Evolutionary conservation across 768 basidiomycete genomes (phyloP), one percentile per base, ranked within the genome.

Genomic region (Gloeopeniophorella convolvens): DNA sequence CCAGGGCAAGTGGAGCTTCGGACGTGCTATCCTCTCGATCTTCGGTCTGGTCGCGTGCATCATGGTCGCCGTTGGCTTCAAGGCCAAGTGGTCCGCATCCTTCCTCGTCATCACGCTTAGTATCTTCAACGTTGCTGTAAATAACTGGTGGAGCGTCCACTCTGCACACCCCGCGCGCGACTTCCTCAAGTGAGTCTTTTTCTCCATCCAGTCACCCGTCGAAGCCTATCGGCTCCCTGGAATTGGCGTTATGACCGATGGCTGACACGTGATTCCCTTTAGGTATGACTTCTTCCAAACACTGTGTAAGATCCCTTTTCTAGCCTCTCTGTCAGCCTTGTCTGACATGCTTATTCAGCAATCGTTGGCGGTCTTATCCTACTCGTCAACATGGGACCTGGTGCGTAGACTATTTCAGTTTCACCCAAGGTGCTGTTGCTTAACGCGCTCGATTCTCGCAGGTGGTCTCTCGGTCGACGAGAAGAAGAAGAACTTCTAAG

Each of bases 231-330:
- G 30, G n/a, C 34, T 32, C 51, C 11, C 40, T 24, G n/a, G 16
- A 6, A 35, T 34, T 26, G 16, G 43, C 50, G 12, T 33, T 39
- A 28, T 52, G 20, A 32, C 37, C 31, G 21, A 23, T 33, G 36
- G 36, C 40, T 49, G 44, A 42, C 50, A 62, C 70, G 42, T 72
- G 43, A 21, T 42, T 50, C 48, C 46, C 20, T 40, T 15, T 55
- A 90, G 89, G 77, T 96, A 97, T 63, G 96, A 99, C 70, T 99
- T 99, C 74, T 97, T 96, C 87, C 93, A 97, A 70, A 98, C 93
- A 27, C 76, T 96, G 28, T 96, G 79, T 82, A 58, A 63, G 71
- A 31, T 23, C 13, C 31, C 45, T 44, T 27, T 11, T 23, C 31
- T 44, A 16, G 31, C 45, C 23, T 34, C 42, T 15, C n/a, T 40